Evolutionary conservation across 768 basidiomycete genomes (phyloP), one percentile per base, ranked within the genome.

Genomic region (Rhizopogon roseolus): DNA sequence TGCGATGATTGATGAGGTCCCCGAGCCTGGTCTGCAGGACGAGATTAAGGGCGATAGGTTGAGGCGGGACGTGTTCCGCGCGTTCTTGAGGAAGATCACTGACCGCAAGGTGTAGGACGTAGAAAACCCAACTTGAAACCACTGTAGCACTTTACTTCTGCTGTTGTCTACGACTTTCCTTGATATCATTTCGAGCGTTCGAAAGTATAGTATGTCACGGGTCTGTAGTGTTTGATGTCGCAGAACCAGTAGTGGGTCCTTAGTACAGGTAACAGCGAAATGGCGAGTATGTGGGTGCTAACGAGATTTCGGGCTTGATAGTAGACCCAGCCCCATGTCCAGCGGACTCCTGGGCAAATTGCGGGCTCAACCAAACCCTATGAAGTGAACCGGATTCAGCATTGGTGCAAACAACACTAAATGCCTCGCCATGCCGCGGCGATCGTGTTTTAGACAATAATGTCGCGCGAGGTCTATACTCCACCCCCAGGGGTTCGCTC

Each of bases 1-100:
- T 49, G 74, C 63, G 39, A 67, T 90, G 66, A 97, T 98, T 60
- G 83, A 80, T 25, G 70, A 65, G 8, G 86, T 97, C 27, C 86
- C 87, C 0, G 91, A 91, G 73, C 68, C 65, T 7, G 63, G 66
- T 42, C 57, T 62, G 61, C 10, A 73, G 68, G 11, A 70, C 73
- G 56, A 70, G 69, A 9, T 72, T 65, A 32, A 81, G 63, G 67
- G 76, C 27, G 70, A 68, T 0, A 76, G 76, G 25, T 65, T 85
- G 72, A 81, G 71, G 64, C 71, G 75, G 50, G 84, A 84, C 57
- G 88, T 97, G 54, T 96, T 98, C 71, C 79, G 77, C 57, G 84
- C 79, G 62, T 98, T 97, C 76, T 71, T 98, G 67, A 79, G 80
- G 55, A 98, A 98, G 78, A 95, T 98, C 34, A 48, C 32, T 25